Conservation (phyloP, 352 stramenopile species). For the Phytophthora chlamydospora region DNA sequence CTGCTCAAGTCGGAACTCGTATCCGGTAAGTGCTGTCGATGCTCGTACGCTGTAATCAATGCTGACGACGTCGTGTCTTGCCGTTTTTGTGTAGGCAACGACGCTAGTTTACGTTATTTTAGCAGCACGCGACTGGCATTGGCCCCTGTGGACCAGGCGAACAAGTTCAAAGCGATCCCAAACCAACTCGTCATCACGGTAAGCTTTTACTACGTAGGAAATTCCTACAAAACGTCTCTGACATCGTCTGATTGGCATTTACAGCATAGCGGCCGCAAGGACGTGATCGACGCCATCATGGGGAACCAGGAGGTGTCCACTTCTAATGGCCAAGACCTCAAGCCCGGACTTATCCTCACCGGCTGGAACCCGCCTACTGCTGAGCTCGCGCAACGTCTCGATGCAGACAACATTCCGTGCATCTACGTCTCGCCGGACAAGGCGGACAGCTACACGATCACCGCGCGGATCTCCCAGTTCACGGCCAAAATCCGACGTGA, state of each 20-base stretch:
- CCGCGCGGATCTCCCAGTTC: conserved; percentile 77
- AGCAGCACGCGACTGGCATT: conserved; percentile 83
- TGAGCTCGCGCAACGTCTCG: conserved; percentile 66
- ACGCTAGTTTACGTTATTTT: conserved; percentile 84
- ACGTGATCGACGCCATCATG: conserved; percentile 88
- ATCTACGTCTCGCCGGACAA: conserved; percentile 87
- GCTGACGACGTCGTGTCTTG: conserved; percentile 1
- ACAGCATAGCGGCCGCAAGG: conserved; percentile 80
- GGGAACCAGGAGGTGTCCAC: conserved; percentile 81
- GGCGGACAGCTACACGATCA: conserved; percentile 89
- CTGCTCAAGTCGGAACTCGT: conserved; percentile 84
- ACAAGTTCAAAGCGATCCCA: conserved; percentile 85
- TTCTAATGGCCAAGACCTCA: conserved; percentile 69
- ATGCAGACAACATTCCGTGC: conserved; percentile 87
- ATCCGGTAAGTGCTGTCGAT: conserved; percentile 44
- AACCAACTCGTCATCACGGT: conserved; percentile 90
- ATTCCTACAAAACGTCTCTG: neutral
- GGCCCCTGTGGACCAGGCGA: conserved; percentile 75
- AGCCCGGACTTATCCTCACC: conserved; percentile 83
- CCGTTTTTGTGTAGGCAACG: conserved; percentile 41
- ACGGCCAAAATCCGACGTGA: conserved; percentile 84
- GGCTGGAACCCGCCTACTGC: conserved; percentile 80
- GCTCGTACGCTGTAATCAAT: neutral
- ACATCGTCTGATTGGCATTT: conserved; percentile 19
- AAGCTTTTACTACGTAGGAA: neutral